Conservation (phyloP, 352 stramenopile species). For the Phytophthora cryptogea region DNA sequence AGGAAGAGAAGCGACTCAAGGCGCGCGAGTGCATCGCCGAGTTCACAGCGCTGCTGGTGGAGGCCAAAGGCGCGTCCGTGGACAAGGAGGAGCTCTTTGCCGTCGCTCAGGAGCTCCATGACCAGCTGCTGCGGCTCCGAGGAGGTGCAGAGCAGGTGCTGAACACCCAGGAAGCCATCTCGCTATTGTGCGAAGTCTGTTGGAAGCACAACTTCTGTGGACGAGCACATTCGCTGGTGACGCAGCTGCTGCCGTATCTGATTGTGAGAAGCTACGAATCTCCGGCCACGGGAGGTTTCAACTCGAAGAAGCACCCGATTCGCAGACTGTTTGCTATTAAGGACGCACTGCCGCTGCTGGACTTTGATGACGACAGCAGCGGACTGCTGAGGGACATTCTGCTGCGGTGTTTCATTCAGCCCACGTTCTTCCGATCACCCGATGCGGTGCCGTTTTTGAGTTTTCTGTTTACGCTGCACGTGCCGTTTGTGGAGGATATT, state of each 20-base stretch:
- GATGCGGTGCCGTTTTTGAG: slow-evolving; percentile 85
- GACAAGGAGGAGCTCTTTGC: slow-evolving; percentile 63
- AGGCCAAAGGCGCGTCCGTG: slow-evolving; percentile 54
- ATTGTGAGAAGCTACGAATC: slow-evolving; percentile 84
- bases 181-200: slow-evolving; percentile 72
- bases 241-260: slow-evolving; percentile 82
- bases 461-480: slow-evolving; percentile 87
- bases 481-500: slow-evolving; percentile 84
- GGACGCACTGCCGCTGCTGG: slow-evolving; percentile 74
- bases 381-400: slow-evolving; percentile 80
- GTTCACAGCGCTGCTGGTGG: slow-evolving; percentile 64
- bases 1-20: slow-evolving; percentile 38
- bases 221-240: slow-evolving; percentile 71
- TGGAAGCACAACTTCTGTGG: slow-evolving; percentile 72
- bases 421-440: slow-evolving; percentile 80
- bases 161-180: slow-evolving; percentile 69
- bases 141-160: slow-evolving; percentile 48
- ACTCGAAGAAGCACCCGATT: slow-evolving; percentile 73
- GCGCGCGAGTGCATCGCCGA: slow-evolving; percentile 48
- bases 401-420: slow-evolving; percentile 87
- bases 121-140: slow-evolving; percentile 58
- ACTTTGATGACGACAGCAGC: slow-evolving; percentile 86
- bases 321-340: slow-evolving; percentile 77
- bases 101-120: slow-evolving; percentile 68
- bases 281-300: slow-evolving; percentile 49